These are phyloP conservation scores for Dalbergia oliveri DNA, from an alignment of 306 rosid species.

Conservation along the genomic window DNA sequence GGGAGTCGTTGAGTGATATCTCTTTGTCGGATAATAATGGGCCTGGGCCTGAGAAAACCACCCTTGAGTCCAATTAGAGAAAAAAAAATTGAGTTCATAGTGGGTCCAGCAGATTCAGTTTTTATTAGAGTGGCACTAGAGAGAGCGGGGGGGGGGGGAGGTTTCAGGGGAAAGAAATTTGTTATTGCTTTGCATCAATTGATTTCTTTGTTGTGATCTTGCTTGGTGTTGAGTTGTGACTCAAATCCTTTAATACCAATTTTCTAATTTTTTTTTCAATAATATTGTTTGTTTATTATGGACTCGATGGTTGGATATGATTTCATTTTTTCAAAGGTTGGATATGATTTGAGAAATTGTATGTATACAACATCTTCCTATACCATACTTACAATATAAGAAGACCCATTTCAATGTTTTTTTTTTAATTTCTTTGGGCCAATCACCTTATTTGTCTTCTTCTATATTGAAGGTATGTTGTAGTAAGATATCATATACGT, in stretches of 20 bases:
- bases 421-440: no score
- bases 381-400: no score
- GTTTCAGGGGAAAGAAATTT: conserved; percentile 33
- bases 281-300: neutral
- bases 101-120: conserved; percentile 25
- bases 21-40: conserved; percentile 51
- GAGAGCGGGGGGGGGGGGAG: conserved; percentile 28
- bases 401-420: no score
- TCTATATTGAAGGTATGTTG: no score
- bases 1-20: conserved; percentile 59
- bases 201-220: neutral
- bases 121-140: neutral
- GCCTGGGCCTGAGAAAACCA: neutral
- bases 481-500: no score
- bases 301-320: neutral
- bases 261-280: neutral
- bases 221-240: neutral
- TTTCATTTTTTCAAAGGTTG: no score
- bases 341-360: no score
- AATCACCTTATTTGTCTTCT: no score
- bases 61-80: conserved; percentile 14
- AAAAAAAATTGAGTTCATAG: neutral
- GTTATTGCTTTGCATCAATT: conserved; percentile 1
- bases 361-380: no score
- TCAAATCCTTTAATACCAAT: neutral